Evolutionary conservation across 2,329 filamentous ascomycete genomes (phyloP).

Genomic region (Pseudogymnoascus verrucosus): DNA sequence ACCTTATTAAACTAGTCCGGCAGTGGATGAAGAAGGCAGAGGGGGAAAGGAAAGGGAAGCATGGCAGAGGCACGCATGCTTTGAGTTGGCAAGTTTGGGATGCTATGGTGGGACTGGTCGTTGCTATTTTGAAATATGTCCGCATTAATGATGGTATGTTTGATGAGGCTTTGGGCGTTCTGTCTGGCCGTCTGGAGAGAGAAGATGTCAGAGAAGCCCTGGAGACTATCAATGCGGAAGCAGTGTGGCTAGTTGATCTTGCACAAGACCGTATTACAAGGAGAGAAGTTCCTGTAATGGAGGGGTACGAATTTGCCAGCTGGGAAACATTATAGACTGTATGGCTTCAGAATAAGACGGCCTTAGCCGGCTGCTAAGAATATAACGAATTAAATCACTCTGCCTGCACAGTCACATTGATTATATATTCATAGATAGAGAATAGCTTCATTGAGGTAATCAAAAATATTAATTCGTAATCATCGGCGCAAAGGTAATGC

Average conservation of each 20-base stretch:
- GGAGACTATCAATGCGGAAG: slow-evolving; percentile 60
- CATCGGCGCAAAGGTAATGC: slow-evolving; percentile 1
- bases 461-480: slow-evolving; percentile 7
- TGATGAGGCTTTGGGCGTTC: slow-evolving; percentile 59
- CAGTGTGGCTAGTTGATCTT: slow-evolving; percentile 63
- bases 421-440: slow-evolving; percentile 11
- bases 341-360: slow-evolving; percentile 15
- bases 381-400: slow-evolving; percentile 5
- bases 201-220: slow-evolving; percentile 47
- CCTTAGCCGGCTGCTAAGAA: not conserved
- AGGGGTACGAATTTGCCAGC: slow-evolving; percentile 32
- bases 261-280: slow-evolving; percentile 35
- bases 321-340: slow-evolving; percentile 14
- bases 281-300: slow-evolving; percentile 33
- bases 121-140: slow-evolving; percentile 54
- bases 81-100: slow-evolving; percentile 58
- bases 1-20: slow-evolving; percentile 44
- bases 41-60: slow-evolving; percentile 24
- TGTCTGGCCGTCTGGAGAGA: slow-evolving; percentile 44
- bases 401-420: not conserved
- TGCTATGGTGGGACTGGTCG: slow-evolving; percentile 50
- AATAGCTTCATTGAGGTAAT: slow-evolving; percentile 10
- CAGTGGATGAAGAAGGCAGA: slow-evolving; percentile 33
- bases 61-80: slow-evolving; percentile 49
- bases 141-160: slow-evolving; percentile 60